Percentiles rank a stretch among this genome's conserved stretches.
Evolutionary conservation across 345 rosid species (phyloP).

Genomic region (Crucihimalaya himalaica): DNA sequence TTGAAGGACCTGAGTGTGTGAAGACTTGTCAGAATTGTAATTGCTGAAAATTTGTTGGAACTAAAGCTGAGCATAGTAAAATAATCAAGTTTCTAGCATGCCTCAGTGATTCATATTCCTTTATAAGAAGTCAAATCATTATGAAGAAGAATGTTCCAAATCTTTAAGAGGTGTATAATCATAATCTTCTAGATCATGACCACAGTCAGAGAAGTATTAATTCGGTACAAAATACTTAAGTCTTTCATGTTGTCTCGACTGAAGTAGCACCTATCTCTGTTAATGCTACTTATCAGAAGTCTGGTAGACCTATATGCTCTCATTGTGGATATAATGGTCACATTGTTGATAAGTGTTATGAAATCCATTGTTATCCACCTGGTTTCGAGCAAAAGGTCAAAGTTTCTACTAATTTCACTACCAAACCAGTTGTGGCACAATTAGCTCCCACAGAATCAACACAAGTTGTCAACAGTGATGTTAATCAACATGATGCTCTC

Average conservation of each 20-base stretch:
- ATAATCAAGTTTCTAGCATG: neutral
- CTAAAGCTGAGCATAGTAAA: neutral
- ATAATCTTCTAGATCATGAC: neutral
- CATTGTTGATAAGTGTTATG: neutral
- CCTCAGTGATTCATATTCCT: fast-evolving
- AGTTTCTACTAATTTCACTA: neutral
- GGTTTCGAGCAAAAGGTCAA: neutral
- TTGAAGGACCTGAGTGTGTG: neutral
- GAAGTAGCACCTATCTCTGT: too few relatives aligned
- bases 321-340: neutral
- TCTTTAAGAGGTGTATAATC: neutral
- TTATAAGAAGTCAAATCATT: neutral
- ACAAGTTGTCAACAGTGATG: too few relatives aligned
- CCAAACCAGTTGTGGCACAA: neutral
- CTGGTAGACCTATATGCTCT: too few relatives aligned
- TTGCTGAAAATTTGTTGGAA: too few relatives aligned
- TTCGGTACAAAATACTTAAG: neutral
- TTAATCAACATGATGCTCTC: too few relatives aligned
- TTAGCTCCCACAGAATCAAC: neutral
- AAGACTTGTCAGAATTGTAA: too few relatives aligned
- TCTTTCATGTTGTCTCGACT: too few relatives aligned
- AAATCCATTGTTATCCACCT: neutral
- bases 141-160: neutral
- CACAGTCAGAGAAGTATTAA: fast-evolving
- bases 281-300: too few relatives aligned